Evolutionary conservation across 306 rosid genomes (phyloP).

Genomic region (Corylus heterophylla): DNA sequence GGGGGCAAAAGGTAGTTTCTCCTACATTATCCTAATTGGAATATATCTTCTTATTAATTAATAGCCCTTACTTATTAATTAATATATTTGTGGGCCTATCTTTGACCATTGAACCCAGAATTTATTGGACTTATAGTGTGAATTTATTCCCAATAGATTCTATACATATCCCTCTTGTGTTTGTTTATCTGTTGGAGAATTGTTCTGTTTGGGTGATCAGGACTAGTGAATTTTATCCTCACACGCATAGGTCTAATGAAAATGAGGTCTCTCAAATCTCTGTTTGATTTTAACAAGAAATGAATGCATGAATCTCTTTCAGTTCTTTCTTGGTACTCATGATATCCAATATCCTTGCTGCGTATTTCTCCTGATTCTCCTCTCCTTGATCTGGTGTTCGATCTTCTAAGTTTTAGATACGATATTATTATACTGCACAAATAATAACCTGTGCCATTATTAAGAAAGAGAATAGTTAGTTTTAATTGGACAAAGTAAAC

Average conservation of each 20-base stretch:
- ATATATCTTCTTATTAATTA: too few relatives aligned
- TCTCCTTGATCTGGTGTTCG: slow-evolving; percentile 27
- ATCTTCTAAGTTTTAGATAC: slow-evolving; percentile 54
- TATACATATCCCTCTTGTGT: too few relatives aligned
- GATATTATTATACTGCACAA: slow-evolving; percentile 34
- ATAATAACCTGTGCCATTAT: slow-evolving; percentile 59
- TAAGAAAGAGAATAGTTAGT: slow-evolving; percentile 11
- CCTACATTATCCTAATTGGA: too few relatives aligned
- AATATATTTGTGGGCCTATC: too few relatives aligned
- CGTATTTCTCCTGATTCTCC: slow-evolving; percentile 48
- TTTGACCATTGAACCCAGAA: too few relatives aligned
- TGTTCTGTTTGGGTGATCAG: slow-evolving; percentile 52
- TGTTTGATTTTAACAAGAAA: slow-evolving; percentile 49
- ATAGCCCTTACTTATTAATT: too few relatives aligned
- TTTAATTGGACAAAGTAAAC: background rate
- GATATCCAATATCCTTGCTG: slow-evolving; percentile 60
- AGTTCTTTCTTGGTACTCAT: slow-evolving; percentile 39
- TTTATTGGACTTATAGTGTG: too few relatives aligned
- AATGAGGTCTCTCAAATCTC: slow-evolving; percentile 69
- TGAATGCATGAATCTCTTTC: slow-evolving; percentile 55
- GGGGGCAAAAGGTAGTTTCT: too few relatives aligned
- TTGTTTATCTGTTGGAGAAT: too few relatives aligned
- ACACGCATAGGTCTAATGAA: slow-evolving; percentile 71
- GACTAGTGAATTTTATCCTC: slow-evolving; percentile 57
- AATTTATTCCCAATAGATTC: too few relatives aligned